Percentiles rank a stretch among this genome's conserved stretches.
Evolutionary conservation across 2,329 filamentous ascomycete species (phyloP).

Genomic region (Fusarium subglutinans): DNA sequence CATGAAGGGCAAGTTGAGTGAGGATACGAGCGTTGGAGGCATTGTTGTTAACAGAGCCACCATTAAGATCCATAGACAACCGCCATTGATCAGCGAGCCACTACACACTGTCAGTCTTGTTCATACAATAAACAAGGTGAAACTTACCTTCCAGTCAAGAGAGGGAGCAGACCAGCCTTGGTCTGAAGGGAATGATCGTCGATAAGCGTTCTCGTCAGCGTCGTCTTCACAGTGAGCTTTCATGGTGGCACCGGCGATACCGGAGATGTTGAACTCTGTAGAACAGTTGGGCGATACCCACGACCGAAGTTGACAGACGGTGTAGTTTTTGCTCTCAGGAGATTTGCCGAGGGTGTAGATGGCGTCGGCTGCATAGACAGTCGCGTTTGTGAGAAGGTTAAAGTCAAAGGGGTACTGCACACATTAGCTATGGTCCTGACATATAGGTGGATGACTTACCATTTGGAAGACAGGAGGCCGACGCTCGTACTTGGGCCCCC

Average conservation of each 20-base stretch:
- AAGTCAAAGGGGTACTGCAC: conserved; percentile 64
- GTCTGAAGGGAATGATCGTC: conserved; percentile 48
- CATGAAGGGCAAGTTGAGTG: conserved; percentile 61
- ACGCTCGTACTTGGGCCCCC: conserved; percentile 63
- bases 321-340: conserved; percentile 58
- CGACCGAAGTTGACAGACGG: conserved; percentile 73
- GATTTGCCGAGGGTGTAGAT: conserved; percentile 73
- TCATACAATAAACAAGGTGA: fast-evolving
- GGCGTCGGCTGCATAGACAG: conserved; percentile 54
- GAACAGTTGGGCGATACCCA: conserved; percentile 73
- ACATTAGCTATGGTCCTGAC: background rate
- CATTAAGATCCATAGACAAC: conserved; percentile 63
- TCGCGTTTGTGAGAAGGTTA: conserved; percentile 73
- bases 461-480: conserved; percentile 62
- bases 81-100: conserved; percentile 65
- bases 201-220: conserved; percentile 64
- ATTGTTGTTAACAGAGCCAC: conserved; percentile 63
- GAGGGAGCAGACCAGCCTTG: conserved; percentile 47
- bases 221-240: conserved; percentile 68
- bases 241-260: conserved; percentile 67
- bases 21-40: conserved; percentile 66
- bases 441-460: conserved; percentile 44
- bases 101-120: conserved; percentile 28
- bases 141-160: conserved; percentile 59
- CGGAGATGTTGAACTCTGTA: conserved; percentile 67